Base-by-base conservation (phyloP, 202 grass and related monocot genomes). In the Schoenoplectus tabernaemontani region DNA sequence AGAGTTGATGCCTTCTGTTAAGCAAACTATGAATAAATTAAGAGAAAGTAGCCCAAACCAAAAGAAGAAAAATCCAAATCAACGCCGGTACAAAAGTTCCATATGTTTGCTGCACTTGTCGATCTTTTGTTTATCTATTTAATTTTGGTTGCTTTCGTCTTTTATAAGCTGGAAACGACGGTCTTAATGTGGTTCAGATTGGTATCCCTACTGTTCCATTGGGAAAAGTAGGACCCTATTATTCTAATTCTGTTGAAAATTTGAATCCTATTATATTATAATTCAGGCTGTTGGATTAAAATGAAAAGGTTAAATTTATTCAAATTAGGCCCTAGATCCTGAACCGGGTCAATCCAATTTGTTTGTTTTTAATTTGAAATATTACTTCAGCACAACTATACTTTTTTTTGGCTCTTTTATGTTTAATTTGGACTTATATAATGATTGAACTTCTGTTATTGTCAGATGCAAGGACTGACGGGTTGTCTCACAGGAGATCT, bases 401-500 rank as follows among this genome's bases (percentile, higher is more conserved):
- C 26, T n/a, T n/a, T n/a, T 19, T 33, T 74, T 7, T 74, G 46
- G 26, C 15, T 74, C 34, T 9, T 74, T 8, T 44, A 33, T 74
- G 13, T 54, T 33, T 53, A 74, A 74, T 51, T 70, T 47, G 11
- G 39, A 48, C 22, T 71, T n/a, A n/a, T 4, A 4, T 34, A 74
- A 74, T 74, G 46, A 26, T 53, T 53, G 13, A 30, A 53, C 24
- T 74, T 74, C 13, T 74, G 28, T 54, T 81, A 78, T 86, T 84
- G 28, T 16, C 22, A 92, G 90, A 86, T 50, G 51, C 56, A 88
- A 91, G 83, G 88, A 81, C 36, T 59, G 48, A 87, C 59, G 83
- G 83, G 81, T 89, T 87, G 81, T 84, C 82, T 72, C 66, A 79
- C 61, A 82, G 82, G 85, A 87, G 77, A 87, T 88, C 82, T 24